A percentile compares a stretch with the other conserved stretches of the same genome.
phyloP scores from a whole-genome alignment of 2,329 filamentous ascomycete genomes.

The Chrysoporthe deuterocubensis region DNA sequence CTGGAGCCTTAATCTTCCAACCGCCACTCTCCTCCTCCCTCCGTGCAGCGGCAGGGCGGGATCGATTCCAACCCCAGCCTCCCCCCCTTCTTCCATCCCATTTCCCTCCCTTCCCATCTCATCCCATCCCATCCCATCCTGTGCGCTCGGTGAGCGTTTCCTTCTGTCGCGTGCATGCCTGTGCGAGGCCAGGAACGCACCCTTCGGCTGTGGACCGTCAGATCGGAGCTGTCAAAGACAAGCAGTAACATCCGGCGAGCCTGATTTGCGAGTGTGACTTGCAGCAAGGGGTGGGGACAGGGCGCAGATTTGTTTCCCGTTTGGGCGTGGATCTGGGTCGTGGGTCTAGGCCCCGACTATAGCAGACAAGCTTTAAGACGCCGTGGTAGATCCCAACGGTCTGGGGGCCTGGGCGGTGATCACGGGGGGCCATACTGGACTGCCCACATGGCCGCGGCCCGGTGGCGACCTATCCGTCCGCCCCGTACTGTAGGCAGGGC shows the following conservation, averaged over 20 bases:
- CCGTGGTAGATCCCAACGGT: neutral
- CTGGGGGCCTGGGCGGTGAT: neutral
- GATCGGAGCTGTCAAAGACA: slow-evolving; percentile 22
- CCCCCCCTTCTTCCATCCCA: neutral
- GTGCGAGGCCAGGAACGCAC: neutral
- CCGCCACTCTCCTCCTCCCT: neutral
- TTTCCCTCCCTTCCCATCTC: neutral
- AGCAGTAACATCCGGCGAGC: slow-evolving; percentile 20
- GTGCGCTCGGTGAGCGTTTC: neutral
- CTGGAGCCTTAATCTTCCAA: slow-evolving; percentile 4
- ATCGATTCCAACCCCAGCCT: neutral
- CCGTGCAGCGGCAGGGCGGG: neutral
- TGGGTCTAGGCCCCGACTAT: slow-evolving; percentile 12
- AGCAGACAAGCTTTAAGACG: slow-evolving; percentile 4
- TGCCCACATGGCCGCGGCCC: neutral
- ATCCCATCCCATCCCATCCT: neutral
- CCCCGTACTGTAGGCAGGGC: neutral
- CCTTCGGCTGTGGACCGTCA: slow-evolving; percentile 17
- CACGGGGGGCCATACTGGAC: neutral
- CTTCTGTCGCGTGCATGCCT: neutral
- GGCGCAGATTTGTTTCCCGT: slow-evolving; percentile 15
- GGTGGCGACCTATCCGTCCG: too few species aligned
- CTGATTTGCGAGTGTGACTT: slow-evolving; percentile 16
- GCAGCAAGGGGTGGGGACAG: slow-evolving; percentile 4
- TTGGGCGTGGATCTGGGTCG: slow-evolving; percentile 2